Percentiles rank a stretch among this genome's conserved stretches.
Evolutionary conservation across 2,329 filamentous ascomycete genomes (phyloP).

Genomic region (Penicillium sp.): DNA sequence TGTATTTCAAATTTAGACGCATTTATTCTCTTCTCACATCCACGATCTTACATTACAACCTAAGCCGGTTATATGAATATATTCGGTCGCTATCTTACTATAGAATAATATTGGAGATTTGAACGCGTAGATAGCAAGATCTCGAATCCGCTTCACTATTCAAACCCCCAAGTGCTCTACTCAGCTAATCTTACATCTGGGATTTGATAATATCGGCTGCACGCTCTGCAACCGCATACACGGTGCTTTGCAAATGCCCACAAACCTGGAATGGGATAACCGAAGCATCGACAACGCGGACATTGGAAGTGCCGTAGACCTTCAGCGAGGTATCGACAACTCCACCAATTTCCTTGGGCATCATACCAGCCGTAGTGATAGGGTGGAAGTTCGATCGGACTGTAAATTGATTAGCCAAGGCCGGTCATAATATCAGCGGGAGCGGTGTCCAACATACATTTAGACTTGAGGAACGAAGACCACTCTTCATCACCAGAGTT

Average conservation of each 20-base stretch:
- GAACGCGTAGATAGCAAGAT: too few species aligned
- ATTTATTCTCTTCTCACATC: too few species aligned
- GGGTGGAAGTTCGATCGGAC: slow-evolving; percentile 32
- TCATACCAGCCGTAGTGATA: slow-evolving; percentile 33
- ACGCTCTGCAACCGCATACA: slow-evolving; percentile 34
- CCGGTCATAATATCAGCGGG: not conserved
- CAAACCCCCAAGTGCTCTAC: too few species aligned
- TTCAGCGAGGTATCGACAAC: slow-evolving; percentile 34
- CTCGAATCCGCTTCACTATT: too few species aligned
- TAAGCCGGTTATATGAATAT: too few species aligned
- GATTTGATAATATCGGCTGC: slow-evolving; percentile 32
- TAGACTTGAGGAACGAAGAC: slow-evolving; percentile 24
- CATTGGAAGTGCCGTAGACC: slow-evolving; percentile 36
- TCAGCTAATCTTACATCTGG: not conserved
- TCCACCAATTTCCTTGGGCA: slow-evolving; percentile 33
- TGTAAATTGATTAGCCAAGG: slow-evolving; percentile 4
- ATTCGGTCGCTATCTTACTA: too few species aligned
- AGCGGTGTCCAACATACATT: slow-evolving; percentile 14
- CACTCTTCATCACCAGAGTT: slow-evolving; percentile 24
- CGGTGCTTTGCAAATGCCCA: slow-evolving; percentile 26
- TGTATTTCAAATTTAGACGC: too few species aligned
- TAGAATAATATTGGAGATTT: too few species aligned
- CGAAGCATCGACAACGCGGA: slow-evolving; percentile 36
- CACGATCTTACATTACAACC: too few species aligned
- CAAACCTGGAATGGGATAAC: slow-evolving; percentile 30